Evolutionary conservation across 352 stramenopile genomes (phyloP), one percentile per base, ranked within the genome.

Genomic region (Pythium rhizo-oryzae): DNA sequence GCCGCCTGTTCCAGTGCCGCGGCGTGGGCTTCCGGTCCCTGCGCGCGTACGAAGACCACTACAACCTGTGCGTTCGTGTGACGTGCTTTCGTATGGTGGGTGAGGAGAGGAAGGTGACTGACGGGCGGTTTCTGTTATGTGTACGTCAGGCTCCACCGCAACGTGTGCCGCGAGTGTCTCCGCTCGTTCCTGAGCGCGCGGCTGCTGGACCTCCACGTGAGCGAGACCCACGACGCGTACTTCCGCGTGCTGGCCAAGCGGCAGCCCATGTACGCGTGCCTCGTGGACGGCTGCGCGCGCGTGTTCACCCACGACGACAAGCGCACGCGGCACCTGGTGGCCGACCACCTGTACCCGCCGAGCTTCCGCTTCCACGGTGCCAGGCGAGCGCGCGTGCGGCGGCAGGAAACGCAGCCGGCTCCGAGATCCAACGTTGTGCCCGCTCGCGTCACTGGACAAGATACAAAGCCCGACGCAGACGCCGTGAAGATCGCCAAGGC

Each of bases 161-260:
- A 90, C 39, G 71, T 85, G 53, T 88, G 81, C 33, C 57, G 69
- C 33, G 72, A 87, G 59, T 90, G 81, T 39, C 78, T 71, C 7
- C 74, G 69, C 9, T 85, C 79, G 11, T 90, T 86, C 33, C 24
- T 86, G 47, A 87, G 75, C 47, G 47, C 77, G 25, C 81, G 79
- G 33, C 69, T 89, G 33, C 56, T 89, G 24, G 80, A 87, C 37
- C 78, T 89, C 39, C 80, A 89, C 59, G 71, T 89, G 28, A 87
- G 81, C 70, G 81, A 89, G 71, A 85, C 67, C 47, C 81, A 89
- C 58, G 81, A 89, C 63, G 77, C 81, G 53, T 89, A 83, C 57
- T 89, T 89, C 72, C 79, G 80, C 54, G 72, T 89, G 44, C 54
- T 89, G 37, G 80, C 79, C 23, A 85, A 85, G 70, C 81, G 81